These are phyloP conservation scores for Rhynchospora pubera DNA, from an alignment of 176 grass and related monocot species.

Conservation along the genomic window DNA sequence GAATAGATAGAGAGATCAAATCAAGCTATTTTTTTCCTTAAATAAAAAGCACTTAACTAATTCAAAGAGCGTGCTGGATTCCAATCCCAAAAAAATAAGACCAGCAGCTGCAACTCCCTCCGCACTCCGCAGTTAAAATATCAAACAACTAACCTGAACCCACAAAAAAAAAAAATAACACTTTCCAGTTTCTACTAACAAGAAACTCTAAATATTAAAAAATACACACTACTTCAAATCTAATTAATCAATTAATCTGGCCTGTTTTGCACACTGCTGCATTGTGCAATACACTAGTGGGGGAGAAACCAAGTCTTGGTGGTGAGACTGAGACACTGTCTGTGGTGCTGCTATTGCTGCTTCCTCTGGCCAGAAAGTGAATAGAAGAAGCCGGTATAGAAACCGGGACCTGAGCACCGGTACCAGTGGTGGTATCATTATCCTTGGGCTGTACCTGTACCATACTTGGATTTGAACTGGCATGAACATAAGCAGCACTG, in stretches of 20 bases:
- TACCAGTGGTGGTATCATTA: background rate
- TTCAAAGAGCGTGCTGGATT: conserved; percentile 4
- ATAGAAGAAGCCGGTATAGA: background rate
- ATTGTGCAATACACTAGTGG: conserved; percentile 38
- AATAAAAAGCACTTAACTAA: background rate
- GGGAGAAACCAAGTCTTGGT: conserved; percentile 43
- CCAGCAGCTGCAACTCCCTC: conserved; percentile 6
- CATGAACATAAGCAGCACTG: background rate
- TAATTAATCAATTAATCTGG: background rate
- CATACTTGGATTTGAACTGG: background rate
- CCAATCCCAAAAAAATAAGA: background rate
- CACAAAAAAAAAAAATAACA: background rate
- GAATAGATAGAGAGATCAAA: background rate
- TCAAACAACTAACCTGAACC: conserved; percentile 13
- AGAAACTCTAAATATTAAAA: background rate
- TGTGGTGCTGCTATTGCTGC: conserved; percentile 7
- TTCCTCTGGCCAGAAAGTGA: conserved; percentile 6
- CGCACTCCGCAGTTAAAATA: background rate
- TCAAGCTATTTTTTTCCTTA: background rate
- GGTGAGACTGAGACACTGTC: conserved; percentile 21
- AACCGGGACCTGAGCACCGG: background rate
- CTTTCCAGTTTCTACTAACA: background rate
- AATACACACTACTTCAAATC: background rate
- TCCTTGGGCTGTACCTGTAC: background rate
- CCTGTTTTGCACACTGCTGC: conserved; percentile 14